phyloP scores from a whole-genome alignment of 139 green algal genomes.

The Trebouxia sp. region DNA sequence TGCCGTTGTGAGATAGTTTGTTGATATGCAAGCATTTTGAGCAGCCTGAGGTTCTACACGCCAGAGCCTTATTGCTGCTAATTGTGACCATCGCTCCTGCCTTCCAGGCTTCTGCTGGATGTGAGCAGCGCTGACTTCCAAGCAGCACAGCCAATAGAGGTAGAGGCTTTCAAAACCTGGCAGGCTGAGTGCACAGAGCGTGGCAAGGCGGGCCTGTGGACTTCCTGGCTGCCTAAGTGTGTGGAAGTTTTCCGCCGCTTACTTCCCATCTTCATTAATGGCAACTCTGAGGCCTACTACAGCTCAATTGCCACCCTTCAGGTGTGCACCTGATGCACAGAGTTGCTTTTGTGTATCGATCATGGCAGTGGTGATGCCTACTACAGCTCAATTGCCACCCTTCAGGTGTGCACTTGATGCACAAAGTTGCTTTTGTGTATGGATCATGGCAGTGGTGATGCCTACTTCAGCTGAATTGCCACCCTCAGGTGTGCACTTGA shows the following conservation, averaged over 20 bases:
- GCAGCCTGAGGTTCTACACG: too few species aligned
- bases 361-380: not conserved
- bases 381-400: too few species aligned
- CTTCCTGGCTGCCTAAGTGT: slow-evolving; percentile 68
- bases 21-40: too few species aligned
- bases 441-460: slow-evolving; percentile 54
- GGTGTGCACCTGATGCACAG: not conserved
- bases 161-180: slow-evolving; percentile 54
- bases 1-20: too few species aligned
- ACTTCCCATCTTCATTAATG: slow-evolving; percentile 74
- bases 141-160: slow-evolving; percentile 56
- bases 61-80: too few species aligned
- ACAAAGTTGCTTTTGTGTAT: too few species aligned
- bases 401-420: too few species aligned
- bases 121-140: slow-evolving; percentile 49
- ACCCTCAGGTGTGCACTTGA: slow-evolving; percentile 21
- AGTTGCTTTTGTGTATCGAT: not conserved
- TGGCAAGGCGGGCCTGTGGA: slow-evolving; percentile 69
- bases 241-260: slow-evolving; percentile 70
- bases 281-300: slow-evolving; percentile 60
- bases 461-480: slow-evolving; percentile 46
- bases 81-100: too few species aligned
- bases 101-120: slow-evolving; percentile 53
- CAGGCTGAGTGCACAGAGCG: slow-evolving; percentile 59
- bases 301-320: slow-evolving; percentile 33